Conservation (phyloP, 768 basidiomycete genomes). For the Tylopilus subfusipes region DNA sequence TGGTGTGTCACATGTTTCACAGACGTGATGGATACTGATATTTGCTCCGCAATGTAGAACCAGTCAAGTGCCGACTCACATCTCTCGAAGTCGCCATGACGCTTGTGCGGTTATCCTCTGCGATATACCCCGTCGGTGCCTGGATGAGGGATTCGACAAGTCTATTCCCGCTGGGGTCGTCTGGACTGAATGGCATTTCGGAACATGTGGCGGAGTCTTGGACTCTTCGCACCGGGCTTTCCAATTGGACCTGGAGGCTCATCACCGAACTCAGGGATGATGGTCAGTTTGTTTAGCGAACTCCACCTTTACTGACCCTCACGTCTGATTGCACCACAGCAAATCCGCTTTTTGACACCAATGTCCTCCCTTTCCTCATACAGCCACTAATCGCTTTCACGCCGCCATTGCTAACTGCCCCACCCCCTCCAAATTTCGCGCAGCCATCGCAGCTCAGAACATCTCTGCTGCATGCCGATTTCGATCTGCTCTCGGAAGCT, state of each 20-base stretch:
- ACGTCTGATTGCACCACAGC: constrained; percentile 33
- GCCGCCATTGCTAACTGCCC: constrained; percentile 45
- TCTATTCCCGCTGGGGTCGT: constrained; percentile 23
- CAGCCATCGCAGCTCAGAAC: constrained; percentile 40
- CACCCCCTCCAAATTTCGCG: constrained; percentile 38
- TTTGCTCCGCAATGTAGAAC: constrained; percentile 43
- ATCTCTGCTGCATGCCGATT: constrained; percentile 58
- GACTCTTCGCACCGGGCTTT: constrained; percentile 59
- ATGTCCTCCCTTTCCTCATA: constrained; percentile 61
- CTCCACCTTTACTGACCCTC: background rate
- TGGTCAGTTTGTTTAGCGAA: constrained; percentile 38
- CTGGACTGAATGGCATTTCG: constrained; percentile 17
- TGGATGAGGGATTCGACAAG: constrained; percentile 46
- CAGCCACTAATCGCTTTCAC: constrained; percentile 57
- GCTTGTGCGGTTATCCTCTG: constrained; percentile 61
- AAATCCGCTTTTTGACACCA: constrained; percentile 55
- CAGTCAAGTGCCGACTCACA: constrained; percentile 63
- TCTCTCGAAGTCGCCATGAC: constrained; percentile 67
- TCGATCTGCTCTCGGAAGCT: constrained; percentile 68
- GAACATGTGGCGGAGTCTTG: constrained; percentile 51
- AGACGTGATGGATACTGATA: constrained; percentile 1
- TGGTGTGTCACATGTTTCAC: constrained; percentile 43
- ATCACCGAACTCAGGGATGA: constrained; percentile 74
- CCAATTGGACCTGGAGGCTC: constrained; percentile 75
- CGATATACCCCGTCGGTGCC: constrained; percentile 68